These are phyloP conservation scores for Gonium pectorale DNA, from an alignment of 139 green algal species.

Conservation along the genomic window DNA sequence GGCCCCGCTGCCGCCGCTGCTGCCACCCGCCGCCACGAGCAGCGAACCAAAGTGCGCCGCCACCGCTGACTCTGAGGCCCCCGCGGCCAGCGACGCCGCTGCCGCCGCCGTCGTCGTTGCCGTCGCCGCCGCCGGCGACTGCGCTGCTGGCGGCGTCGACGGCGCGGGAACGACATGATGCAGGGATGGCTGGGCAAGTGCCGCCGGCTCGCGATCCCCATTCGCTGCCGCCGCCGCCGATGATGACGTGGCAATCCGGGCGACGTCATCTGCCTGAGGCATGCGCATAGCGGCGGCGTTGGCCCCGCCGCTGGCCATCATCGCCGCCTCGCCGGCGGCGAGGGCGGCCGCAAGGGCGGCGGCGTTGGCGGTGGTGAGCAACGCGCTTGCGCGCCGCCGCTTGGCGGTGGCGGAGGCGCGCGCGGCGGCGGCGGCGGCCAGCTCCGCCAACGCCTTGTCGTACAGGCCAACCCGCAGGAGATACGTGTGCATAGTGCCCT, in stretches of 20 bases:
- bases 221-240: no score
- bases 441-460: not conserved
- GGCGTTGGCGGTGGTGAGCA: not conserved
- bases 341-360: not conserved
- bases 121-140: not conserved
- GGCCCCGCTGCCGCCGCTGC: not conserved
- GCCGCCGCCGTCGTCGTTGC: not conserved
- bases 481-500: slow-evolving; percentile 42
- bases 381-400: not conserved
- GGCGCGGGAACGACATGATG: not conserved
- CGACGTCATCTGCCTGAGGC: no score
- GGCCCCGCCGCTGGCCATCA: not conserved
- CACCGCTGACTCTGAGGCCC: no score
- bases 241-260: no score
- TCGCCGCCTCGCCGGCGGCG: not conserved
- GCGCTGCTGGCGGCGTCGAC: not conserved
- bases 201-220: no score
- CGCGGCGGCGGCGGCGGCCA: not conserved
- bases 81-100: not conserved
- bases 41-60: no score
- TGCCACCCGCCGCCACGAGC: no score
- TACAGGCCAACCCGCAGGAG: slow-evolving; percentile 20
- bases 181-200: not conserved
- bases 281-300: not conserved
- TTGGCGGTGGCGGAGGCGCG: not conserved